These are phyloP conservation scores for Plenodomus tracheiphilus DNA, from an alignment of 2,329 filamentous ascomycete species.

Conservation along the genomic window DNA sequence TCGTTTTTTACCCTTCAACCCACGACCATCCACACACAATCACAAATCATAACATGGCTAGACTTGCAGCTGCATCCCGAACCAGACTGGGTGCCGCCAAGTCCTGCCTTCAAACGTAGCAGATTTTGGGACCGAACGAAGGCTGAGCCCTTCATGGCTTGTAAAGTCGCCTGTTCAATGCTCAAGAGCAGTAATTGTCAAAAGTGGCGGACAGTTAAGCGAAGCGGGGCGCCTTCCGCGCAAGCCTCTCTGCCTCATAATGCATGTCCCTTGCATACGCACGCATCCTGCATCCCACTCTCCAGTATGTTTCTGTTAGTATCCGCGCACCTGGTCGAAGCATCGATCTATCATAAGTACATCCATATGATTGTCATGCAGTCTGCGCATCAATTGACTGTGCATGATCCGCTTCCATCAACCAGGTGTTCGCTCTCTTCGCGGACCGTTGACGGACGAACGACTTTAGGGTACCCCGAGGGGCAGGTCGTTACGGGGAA, in stretches of 20 bases:
- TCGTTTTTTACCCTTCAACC: too few relatives aligned
- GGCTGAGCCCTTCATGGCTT: too few relatives aligned
- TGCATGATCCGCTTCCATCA: not conserved
- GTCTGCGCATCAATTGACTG: too few relatives aligned
- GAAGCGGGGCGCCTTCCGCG: not conserved
- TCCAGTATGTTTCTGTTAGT: not conserved
- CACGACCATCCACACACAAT: too few relatives aligned
- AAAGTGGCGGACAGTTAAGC: not conserved
- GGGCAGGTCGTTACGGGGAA: not conserved
- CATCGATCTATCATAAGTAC: not conserved
- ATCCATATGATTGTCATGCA: not conserved
- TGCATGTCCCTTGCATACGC: not conserved
- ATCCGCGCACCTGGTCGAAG: not conserved
- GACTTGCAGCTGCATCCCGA: too few relatives aligned
- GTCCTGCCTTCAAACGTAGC: too few relatives aligned
- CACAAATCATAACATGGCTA: too few relatives aligned
- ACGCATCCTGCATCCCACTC: not conserved
- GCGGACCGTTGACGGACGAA: not conserved
- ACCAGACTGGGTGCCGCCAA: too few relatives aligned
- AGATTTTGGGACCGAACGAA: too few relatives aligned
- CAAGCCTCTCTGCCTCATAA: not conserved
- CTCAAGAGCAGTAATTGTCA: not conserved
- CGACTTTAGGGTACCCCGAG: not conserved
- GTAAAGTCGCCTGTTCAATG: too few relatives aligned
- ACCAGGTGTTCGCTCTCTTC: not conserved